Conservation (phyloP, 2,329 filamentous ascomycete genomes). For the Ophioceras dolichostomum region DNA sequence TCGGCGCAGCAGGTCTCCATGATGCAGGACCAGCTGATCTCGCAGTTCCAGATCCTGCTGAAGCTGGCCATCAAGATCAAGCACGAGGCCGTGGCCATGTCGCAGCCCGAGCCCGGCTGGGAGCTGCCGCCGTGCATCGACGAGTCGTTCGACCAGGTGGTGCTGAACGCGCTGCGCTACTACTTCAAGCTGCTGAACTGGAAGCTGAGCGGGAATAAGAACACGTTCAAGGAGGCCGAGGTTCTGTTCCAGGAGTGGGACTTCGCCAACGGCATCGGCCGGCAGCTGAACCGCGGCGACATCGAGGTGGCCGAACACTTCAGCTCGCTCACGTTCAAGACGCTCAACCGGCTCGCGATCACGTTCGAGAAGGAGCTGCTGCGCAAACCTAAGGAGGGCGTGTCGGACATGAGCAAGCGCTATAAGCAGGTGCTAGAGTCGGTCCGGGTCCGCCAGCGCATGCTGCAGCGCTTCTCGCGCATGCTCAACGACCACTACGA, state of each 20-base stretch:
- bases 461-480: slow-evolving; percentile 89
- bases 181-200: slow-evolving; percentile 99
- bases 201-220: slow-evolving; percentile 95
- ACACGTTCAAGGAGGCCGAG: slow-evolving; percentile 98
- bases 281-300: slow-evolving; percentile 83
- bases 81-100: slow-evolving; percentile 71
- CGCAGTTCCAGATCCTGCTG: slow-evolving; percentile 87
- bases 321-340: slow-evolving; percentile 85
- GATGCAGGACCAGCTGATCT: slow-evolving; percentile 96
- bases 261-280: slow-evolving; percentile 87
- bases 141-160: slow-evolving; percentile 85
- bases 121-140: slow-evolving; percentile 93
- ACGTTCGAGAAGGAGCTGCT: slow-evolving; percentile 90
- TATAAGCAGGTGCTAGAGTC: slow-evolving; percentile 95
- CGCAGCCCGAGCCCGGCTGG: slow-evolving; percentile 83
- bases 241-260: slow-evolving; percentile 96
- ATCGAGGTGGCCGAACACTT: slow-evolving; percentile 98
- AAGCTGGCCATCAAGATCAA: slow-evolving; percentile 90
- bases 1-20: slow-evolving; percentile 83
- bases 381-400: slow-evolving; percentile 69
- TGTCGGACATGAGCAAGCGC: slow-evolving; percentile 85
- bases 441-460: slow-evolving; percentile 88
- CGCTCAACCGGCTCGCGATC: slow-evolving; percentile 72
- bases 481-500: slow-evolving; percentile 90
- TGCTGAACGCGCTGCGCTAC: slow-evolving; percentile 87